These are phyloP conservation scores for Candida buenavistaensis DNA, from an alignment of 1,139 yeast species.

Conservation along the genomic window DNA sequence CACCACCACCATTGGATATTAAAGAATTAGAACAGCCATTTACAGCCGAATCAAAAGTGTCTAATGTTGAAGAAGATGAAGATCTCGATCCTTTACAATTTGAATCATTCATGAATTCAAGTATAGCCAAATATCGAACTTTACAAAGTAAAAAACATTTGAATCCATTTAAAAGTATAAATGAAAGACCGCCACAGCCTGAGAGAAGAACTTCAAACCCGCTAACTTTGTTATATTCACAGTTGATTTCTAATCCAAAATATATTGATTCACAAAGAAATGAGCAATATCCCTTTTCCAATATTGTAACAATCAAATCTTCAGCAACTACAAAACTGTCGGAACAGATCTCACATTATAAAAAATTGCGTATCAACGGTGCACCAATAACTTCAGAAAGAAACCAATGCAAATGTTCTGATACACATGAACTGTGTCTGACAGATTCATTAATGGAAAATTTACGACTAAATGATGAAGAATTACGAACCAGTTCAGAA, in stretches of 20 bases:
- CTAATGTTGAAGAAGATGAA: constrained; percentile 8
- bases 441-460: constrained; percentile 13
- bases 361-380: constrained; percentile 45
- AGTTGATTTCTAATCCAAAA: constrained; percentile 15
- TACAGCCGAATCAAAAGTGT: neutral
- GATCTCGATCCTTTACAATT: constrained; percentile 29
- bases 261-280: constrained; percentile 11
- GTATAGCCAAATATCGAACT: constrained; percentile 35
- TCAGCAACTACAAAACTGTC: constrained; percentile 41
- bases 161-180: constrained; percentile 7
- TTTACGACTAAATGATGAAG: constrained; percentile 10
- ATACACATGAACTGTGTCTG: constrained; percentile 4
- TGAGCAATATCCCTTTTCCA: constrained; percentile 14
- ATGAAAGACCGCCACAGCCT: constrained; percentile 8
- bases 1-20: neutral
- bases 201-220: constrained; percentile 20
- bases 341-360: constrained; percentile 40
- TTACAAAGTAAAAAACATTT: constrained; percentile 23
- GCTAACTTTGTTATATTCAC: constrained; percentile 21
- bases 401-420: constrained; percentile 18
- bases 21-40: neutral
- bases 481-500: constrained; percentile 24
- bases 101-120: constrained; percentile 35
- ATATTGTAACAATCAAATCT: constrained; percentile 28
- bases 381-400: constrained; percentile 37